A percentile compares a stretch with the other conserved stretches of the same genome.
Evolutionary conservation across 208 protist genomes (phyloP).

Genomic region (Trichomonas vaginalis): DNA sequence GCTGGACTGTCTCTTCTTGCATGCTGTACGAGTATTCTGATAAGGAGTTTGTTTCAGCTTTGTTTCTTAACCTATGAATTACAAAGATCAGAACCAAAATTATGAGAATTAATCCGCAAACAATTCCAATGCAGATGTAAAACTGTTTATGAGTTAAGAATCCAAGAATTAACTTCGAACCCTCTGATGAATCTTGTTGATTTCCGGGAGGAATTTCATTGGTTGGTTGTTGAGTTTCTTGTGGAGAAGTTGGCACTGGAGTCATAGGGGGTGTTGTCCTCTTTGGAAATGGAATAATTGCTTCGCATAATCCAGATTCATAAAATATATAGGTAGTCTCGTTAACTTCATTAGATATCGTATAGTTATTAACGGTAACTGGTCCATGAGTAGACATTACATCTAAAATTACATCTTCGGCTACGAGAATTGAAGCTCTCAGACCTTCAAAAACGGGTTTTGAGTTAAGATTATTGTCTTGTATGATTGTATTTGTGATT

Average conservation of each 20-base stretch:
- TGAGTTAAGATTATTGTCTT: background rate
- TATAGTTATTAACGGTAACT: background rate
- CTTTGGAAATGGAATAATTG: background rate
- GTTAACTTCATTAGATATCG: background rate
- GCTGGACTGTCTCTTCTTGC: background rate
- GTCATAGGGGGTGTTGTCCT: no score
- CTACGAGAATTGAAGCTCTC: background rate
- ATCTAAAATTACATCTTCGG: background rate
- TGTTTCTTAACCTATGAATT: background rate
- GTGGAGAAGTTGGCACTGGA: no score
- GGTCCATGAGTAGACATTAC: background rate
- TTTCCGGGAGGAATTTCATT: background rate
- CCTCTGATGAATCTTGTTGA: background rate
- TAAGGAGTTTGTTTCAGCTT: background rate
- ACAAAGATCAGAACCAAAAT: background rate
- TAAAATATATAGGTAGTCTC: background rate
- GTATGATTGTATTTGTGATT: background rate
- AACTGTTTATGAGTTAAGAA: background rate
- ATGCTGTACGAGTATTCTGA: background rate
- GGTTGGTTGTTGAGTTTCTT: no score
- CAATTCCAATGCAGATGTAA: background rate
- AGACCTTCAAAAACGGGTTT: background rate
- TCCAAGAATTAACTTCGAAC: background rate
- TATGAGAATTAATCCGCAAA: background rate
- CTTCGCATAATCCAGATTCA: background rate